phyloP scores from a whole-genome alignment of 2,329 filamentous ascomycete species.

The Fusarium camptoceras region DNA sequence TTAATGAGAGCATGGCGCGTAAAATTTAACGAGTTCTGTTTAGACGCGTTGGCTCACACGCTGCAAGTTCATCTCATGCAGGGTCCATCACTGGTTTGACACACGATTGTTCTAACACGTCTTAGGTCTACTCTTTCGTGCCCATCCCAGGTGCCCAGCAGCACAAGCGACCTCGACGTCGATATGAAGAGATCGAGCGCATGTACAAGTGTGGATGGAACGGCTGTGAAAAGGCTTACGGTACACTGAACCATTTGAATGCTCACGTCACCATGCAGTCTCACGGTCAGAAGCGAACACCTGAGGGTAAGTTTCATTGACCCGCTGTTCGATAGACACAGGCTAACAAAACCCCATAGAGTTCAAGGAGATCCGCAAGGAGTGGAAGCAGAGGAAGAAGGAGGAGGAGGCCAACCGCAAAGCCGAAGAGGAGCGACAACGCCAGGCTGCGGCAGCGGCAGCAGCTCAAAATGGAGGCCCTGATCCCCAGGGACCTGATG shows the following conservation, averaged over 20 bases:
- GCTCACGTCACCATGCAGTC: constrained; percentile 99
- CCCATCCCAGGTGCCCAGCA: constrained; percentile 97
- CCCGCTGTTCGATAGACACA: not conserved
- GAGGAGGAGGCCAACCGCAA: constrained; percentile 76
- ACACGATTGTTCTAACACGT: constrained; percentile 12
- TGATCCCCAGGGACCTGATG: constrained; percentile 59
- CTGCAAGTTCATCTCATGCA: not conserved
- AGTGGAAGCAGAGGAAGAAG: constrained; percentile 99
- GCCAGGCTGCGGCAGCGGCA: constrained; percentile 63
- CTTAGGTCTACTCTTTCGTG: constrained; percentile 96
- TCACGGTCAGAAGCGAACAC: constrained; percentile 92
- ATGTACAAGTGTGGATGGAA: constrained; percentile 99
- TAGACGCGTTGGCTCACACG: not conserved
- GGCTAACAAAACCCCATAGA: constrained; percentile 67
- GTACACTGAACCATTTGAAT: constrained; percentile 96
- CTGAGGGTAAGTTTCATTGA: constrained; percentile 80
- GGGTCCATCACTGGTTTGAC: not conserved
- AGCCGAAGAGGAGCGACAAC: constrained; percentile 84
- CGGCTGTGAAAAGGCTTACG: constrained; percentile 98
- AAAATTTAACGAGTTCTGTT: not conserved
- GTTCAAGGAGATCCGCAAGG: constrained; percentile 98
- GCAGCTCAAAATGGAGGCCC: constrained; percentile 63
- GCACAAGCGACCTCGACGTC: constrained; percentile 91
- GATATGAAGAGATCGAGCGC: constrained; percentile 98
- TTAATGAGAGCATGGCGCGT: constrained; percentile 1